Conservation (phyloP, 1,139 yeast genomes). For the Scheffersomyces stambukii region DNA sequence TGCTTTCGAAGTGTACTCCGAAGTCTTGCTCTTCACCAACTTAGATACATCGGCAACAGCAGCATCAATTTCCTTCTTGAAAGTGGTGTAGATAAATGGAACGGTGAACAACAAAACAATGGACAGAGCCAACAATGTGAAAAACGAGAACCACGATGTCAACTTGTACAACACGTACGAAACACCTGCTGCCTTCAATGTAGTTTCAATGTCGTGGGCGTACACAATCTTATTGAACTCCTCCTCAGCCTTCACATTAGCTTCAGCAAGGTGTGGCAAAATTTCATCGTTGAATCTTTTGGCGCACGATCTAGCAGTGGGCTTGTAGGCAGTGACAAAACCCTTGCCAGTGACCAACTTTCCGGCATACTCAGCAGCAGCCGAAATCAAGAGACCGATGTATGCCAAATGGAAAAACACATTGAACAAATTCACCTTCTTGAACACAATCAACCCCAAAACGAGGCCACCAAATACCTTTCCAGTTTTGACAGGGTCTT, state of each 20-base stretch:
- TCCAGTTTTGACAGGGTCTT: conserved; percentile 74
- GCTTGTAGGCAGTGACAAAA: conserved; percentile 62
- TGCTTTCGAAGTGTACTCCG: conserved; percentile 48
- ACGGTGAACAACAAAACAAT: conserved; percentile 66
- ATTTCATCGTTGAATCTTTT: conserved; percentile 34
- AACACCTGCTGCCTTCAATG: conserved; percentile 68
- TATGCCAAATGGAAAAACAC: conserved; percentile 56
- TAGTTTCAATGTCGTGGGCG: conserved; percentile 62
- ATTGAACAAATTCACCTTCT: conserved; percentile 67
- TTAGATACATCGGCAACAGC: conserved; percentile 56
- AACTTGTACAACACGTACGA: conserved; percentile 66
- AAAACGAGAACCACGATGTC: conserved; percentile 74
- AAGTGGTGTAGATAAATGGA: conserved; percentile 70
- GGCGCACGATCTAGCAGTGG: conserved; percentile 39
- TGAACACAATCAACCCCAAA: conserved; percentile 55
- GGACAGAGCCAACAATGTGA: conserved; percentile 55
- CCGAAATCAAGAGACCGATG: conserved; percentile 51
- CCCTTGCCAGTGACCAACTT: conserved; percentile 68
- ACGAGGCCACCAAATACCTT: conserved; percentile 68
- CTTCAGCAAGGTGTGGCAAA: conserved; percentile 42
- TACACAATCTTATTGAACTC: conserved; percentile 58
- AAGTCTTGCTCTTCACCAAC: conserved; percentile 52
- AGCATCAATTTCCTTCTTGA: conserved; percentile 80
- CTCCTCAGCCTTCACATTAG: conserved; percentile 40
- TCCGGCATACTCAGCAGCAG: conserved; percentile 67